A percentile compares a stretch with the other conserved stretches of the same genome.
These are phyloP conservation scores for Wolfiporia cocos DNA, from an alignment of 1,284 basidiomycete species.

Conservation along the genomic window DNA sequence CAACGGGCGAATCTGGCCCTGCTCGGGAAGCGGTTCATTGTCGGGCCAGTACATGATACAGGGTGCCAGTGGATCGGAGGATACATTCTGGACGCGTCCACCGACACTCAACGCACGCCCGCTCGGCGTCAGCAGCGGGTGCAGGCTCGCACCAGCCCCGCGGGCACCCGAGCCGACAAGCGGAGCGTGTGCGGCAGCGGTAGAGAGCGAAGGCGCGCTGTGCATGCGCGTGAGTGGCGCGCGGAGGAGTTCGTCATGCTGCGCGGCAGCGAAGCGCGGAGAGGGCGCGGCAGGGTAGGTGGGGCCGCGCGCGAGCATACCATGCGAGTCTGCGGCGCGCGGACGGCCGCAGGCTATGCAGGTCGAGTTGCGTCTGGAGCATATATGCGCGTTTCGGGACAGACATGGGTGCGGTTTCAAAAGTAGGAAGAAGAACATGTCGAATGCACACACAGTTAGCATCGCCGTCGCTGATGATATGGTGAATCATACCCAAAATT, in stretches of 20 bases:
- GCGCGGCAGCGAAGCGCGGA: conserved; percentile 18
- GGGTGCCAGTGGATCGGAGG: conserved; percentile 57
- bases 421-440: no score
- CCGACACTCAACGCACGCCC: conserved; percentile 67
- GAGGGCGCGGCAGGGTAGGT: conserved; percentile 14
- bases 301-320: conserved; percentile 8
- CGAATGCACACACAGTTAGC: not conserved
- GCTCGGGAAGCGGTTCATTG: conserved; percentile 73
- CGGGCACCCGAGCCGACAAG: not conserved
- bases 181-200: conserved; percentile 1
- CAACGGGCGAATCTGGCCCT: conserved; percentile 67
- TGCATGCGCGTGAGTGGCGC: not conserved
- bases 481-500: conserved; percentile 77
- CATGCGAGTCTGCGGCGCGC: conserved; percentile 30
- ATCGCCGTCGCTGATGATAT: no score
- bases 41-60: conserved; percentile 86
- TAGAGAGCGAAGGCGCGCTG: not conserved
- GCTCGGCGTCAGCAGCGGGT: conserved; percentile 72
- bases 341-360: conserved; percentile 72
- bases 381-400: conserved; percentile 15
- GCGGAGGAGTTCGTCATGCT: conserved; percentile 1
- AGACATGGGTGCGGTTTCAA: not conserved
- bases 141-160: conserved; percentile 21
- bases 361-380: conserved; percentile 57
- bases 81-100: conserved; percentile 73